phyloP scores from a whole-genome alignment of 495 filamentous ascomycete species.

The Lophiotrema nucula region DNA sequence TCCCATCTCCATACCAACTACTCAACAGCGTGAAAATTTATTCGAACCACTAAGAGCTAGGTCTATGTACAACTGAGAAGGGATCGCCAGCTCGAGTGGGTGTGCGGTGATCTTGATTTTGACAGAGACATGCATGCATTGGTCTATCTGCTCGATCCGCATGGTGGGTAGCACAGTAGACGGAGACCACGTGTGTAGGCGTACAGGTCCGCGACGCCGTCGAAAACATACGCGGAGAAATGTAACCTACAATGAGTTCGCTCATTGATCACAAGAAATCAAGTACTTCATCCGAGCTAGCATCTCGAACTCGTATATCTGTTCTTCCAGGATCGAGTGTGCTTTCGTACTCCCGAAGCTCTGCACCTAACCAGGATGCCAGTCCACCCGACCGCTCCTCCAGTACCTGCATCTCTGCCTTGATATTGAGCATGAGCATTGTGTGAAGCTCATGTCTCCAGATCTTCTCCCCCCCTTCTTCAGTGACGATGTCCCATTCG shows the following conservation, averaged over 20 bases:
- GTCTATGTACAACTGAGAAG: too few relatives aligned
- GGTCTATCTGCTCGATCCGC: slow-evolving; percentile 2
- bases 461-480: slow-evolving; percentile 51
- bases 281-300: too few relatives aligned
- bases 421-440: slow-evolving; percentile 84
- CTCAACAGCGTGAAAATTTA: too few relatives aligned
- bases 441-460: slow-evolving; percentile 70
- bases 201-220: neutral
- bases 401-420: slow-evolving; percentile 86
- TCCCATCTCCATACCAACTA: too few relatives aligned
- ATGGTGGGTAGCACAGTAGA: slow-evolving; percentile 9
- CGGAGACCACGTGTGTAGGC: slow-evolving; percentile 19
- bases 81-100: too few relatives aligned
- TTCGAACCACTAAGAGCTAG: too few relatives aligned
- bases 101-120: slow-evolving; percentile 2
- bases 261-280: too few relatives aligned
- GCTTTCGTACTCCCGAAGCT: too few relatives aligned
- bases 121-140: slow-evolving; percentile 15
- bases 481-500: slow-evolving; percentile 50
- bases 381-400: slow-evolving; percentile 43
- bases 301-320: too few relatives aligned
- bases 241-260: slow-evolving; percentile 2
- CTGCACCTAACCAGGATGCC: slow-evolving; percentile 16
- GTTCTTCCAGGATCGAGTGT: too few relatives aligned
- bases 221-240: slow-evolving; percentile 1